Evolutionary conservation across 2,329 filamentous ascomycete species (phyloP).

Genomic region (Daldinia eschscholtzii): DNA sequence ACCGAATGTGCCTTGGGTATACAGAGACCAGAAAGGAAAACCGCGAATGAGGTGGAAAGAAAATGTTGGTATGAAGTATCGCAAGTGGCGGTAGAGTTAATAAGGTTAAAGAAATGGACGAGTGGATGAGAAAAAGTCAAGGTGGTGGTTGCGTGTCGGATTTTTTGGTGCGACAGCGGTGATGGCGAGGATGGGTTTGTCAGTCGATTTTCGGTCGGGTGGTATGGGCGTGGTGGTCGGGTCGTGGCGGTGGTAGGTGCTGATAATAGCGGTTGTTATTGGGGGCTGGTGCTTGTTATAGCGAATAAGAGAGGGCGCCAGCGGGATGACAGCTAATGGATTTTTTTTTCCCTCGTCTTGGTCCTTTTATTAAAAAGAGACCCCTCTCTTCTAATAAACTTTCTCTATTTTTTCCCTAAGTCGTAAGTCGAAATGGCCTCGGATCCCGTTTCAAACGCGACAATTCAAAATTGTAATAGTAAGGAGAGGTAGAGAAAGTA

Average conservation of each 20-base stretch:
- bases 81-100: slow-evolving; percentile 33
- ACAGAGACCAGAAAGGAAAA: slow-evolving; percentile 38
- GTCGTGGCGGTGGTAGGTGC: slow-evolving; percentile 43
- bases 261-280: slow-evolving; percentile 41
- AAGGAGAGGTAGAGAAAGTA: slow-evolving; percentile 1
- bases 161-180: slow-evolving; percentile 47
- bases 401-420: not conserved
- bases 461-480: slow-evolving; percentile 11
- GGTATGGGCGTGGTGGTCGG: slow-evolving; percentile 43
- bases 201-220: slow-evolving; percentile 45
- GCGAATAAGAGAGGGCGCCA: slow-evolving; percentile 35
- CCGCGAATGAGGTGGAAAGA: slow-evolving; percentile 32
- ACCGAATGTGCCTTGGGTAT: slow-evolving; percentile 36
- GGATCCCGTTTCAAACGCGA: slow-evolving; percentile 15
- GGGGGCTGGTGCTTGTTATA: slow-evolving; percentile 39
- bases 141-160: slow-evolving; percentile 34
- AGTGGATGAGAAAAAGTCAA: slow-evolving; percentile 32
- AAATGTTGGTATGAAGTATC: slow-evolving; percentile 28
- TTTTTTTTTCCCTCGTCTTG: slow-evolving; percentile 21
- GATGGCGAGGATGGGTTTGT: slow-evolving; percentile 50
- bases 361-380: slow-evolving; percentile 15
- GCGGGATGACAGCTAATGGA: slow-evolving; percentile 29
- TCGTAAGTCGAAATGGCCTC: slow-evolving; percentile 11
- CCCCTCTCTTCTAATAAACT: slow-evolving; percentile 19
- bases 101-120: slow-evolving; percentile 29